Evolutionary conservation across 805 yeast genomes (phyloP), one percentile per base, ranked within the genome.

Genomic region (Vanderwaltozyma polyspora): DNA sequence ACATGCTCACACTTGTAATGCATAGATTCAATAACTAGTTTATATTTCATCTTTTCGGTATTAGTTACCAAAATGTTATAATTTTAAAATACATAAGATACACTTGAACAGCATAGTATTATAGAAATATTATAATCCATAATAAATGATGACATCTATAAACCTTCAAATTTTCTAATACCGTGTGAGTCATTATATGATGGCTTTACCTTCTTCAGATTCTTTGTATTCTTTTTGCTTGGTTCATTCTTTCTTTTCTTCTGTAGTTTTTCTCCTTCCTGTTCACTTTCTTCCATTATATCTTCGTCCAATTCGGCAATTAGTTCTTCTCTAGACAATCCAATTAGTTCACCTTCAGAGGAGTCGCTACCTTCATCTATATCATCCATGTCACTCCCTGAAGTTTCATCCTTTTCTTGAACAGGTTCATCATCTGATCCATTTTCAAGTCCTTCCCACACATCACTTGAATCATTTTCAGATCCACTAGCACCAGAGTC

Each of bases 101-200:
- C n/a, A n/a, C n/a, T n/a, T n/a, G n/a, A n/a, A n/a, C n/a, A n/a
- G n/a, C n/a, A n/a, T n/a, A n/a, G n/a, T n/a, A n/a, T n/a, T n/a
- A n/a, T n/a, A n/a, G n/a, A n/a, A n/a, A n/a, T n/a, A n/a, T n/a
- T n/a, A n/a, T n/a, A n/a, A n/a, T n/a, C n/a, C n/a, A n/a, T n/a
- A n/a, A n/a, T n/a, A n/a, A n/a, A n/a, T n/a, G n/a, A n/a, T n/a
- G n/a, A n/a, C 23, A 10, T 14, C 34, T 44, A 76, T 33, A 76
- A 55, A 37, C 68, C 86, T 7, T 76, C 85, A 47, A 79, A 79
- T 44, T 61, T 72, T 28, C 68, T 62, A 34, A 79, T 77, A 0
- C 84, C 84, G 42, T 76, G 82, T 36, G 72, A 77, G 34, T 70
- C 74, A 22, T 64, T 64, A 30, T 68, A 75, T 38, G 62, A 41